These are phyloP conservation scores for Colletotrichum eleusines DNA, from an alignment of 2,329 filamentous ascomycete species.

Conservation along the genomic window DNA sequence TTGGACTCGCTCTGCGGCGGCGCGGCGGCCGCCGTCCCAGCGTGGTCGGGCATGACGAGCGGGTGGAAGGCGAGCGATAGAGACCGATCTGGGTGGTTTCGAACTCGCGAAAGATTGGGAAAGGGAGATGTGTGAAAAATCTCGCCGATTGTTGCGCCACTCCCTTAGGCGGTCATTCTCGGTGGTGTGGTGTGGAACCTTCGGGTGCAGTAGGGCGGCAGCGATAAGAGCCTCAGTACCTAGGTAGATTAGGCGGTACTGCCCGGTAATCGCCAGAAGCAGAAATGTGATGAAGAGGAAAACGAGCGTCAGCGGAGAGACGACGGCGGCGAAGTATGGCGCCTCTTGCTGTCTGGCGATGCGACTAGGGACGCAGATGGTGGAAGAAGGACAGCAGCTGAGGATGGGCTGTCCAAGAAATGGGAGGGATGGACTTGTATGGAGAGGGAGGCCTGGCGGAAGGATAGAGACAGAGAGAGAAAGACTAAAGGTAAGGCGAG, in stretches of 20 bases:
- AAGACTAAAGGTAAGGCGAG: background rate
- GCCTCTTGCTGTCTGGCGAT: slow-evolving; percentile 7
- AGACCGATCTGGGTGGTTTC: background rate
- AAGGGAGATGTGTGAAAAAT: slow-evolving; percentile 1
- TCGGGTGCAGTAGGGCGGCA: slow-evolving; percentile 22
- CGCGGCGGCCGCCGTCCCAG: slow-evolving; percentile 40
- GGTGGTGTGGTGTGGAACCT: slow-evolving; percentile 25
- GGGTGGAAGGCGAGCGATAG: background rate
- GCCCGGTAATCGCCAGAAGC: background rate
- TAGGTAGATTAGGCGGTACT: background rate
- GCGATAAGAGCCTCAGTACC: slow-evolving; percentile 11
- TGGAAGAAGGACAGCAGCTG: slow-evolving; percentile 7
- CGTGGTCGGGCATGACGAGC: slow-evolving; percentile 32
- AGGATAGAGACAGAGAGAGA: slow-evolving; percentile 1
- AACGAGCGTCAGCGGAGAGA: slow-evolving; percentile 9
- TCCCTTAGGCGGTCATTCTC: slow-evolving; percentile 39
- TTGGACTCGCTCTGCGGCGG: slow-evolving; percentile 46
- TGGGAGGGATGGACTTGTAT: slow-evolving; percentile 36
- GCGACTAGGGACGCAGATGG: slow-evolving; percentile 21
- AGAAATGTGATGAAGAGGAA: background rate
- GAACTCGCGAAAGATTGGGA: background rate
- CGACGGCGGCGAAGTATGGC: background rate
- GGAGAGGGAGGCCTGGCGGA: slow-evolving; percentile 20
- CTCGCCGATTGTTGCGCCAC: slow-evolving; percentile 36
- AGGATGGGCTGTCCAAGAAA: slow-evolving; percentile 22